A percentile compares a stretch with the other conserved stretches of the same genome.
Conservation (phyloP, 169 alveolate genomes). For the Toxoplasma gondii region DNA sequence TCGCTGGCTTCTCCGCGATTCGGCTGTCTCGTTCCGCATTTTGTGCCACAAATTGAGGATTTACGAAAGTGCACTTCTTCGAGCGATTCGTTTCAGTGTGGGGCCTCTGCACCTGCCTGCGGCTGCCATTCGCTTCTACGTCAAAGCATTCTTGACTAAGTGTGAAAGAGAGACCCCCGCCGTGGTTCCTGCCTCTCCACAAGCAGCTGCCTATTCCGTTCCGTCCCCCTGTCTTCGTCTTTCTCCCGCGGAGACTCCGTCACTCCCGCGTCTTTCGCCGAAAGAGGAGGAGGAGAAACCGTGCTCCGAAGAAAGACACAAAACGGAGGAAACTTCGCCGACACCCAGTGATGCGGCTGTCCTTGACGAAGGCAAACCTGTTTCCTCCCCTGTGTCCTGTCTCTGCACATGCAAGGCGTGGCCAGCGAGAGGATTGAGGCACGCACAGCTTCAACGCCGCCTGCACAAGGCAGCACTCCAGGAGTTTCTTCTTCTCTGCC, state of each 20-base stretch:
- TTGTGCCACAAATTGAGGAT: slow-evolving; percentile 5
- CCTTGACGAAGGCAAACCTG: not conserved
- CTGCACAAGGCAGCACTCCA: slow-evolving; percentile 27
- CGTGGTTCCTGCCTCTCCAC: not conserved
- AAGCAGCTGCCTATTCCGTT: not conserved
- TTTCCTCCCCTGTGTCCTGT: not conserved
- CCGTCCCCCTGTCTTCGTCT: not conserved
- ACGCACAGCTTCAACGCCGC: slow-evolving; percentile 20
- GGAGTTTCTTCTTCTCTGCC: slow-evolving; percentile 1
- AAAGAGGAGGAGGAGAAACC: not conserved
- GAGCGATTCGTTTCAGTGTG: slow-evolving; percentile 3
- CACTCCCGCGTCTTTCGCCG: not conserved
- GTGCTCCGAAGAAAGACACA: too few relatives aligned
- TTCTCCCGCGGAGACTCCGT: not conserved
- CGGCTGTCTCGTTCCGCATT: not conserved
- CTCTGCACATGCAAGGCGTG: not conserved
- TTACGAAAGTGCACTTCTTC: slow-evolving; percentile 4
- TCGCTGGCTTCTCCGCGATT: slow-evolving; percentile 34
- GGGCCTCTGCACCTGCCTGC: not conserved
- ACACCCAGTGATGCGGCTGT: too few relatives aligned
- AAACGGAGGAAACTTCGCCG: too few relatives aligned
- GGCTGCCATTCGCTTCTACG: not conserved
- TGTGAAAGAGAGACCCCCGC: not conserved
- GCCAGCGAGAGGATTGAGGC: slow-evolving; percentile 19
- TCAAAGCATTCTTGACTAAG: not conserved